Base-by-base conservation (phyloP, 129 eudicot genomes). In the Sambucus nigra region DNA sequence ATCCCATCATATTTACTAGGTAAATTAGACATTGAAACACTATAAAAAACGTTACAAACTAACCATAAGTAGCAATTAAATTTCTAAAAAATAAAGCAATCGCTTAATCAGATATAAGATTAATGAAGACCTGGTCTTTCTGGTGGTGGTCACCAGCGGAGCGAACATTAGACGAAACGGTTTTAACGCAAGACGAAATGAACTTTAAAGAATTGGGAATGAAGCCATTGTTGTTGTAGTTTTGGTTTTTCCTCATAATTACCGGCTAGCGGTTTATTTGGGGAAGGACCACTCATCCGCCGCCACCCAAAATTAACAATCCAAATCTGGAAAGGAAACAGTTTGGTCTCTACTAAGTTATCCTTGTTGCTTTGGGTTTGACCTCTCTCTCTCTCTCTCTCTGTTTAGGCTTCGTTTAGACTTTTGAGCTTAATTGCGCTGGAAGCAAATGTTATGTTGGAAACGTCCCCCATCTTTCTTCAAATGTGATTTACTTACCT, bases 141-240 rank as follows among this genome's bases (percentile, higher is more conserved):
- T 14, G 83, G 25, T 26, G 77, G 58, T 77, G 69, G 45, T 74
- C 78, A 53, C 86, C 82, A 31, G 83, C 88, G 20, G 81, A 69
- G 67, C 81, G 66, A 11, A 84, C 93, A 68, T 70, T 73, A 31
- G 82, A 46, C 20, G 93, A 82, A 22, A 82, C 94, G 46, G 88
- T 76, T 50, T 74, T 80, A 57, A 85, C 74, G 35, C 78, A 85
- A 9, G 95, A 80, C 0, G 87, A 71, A 25, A 85, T 75, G 25
- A 85, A 73, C 75, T 73, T 71, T 29, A 80, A 63, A 0, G 89
- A 80, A 72, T 68, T 80, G 16, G 80, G 81, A 1, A 80, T 50
- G 31, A 83, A 66, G 24, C 84, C 72, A 82, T 78, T 64, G 45
- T 19, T 69, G 46, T 50, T 78, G 48, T 51, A 67, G 55, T 68